Percentiles rank a stretch among this genome's conserved stretches.
Evolutionary conservation across 2,329 filamentous ascomycete genomes (phyloP).

Genomic region (Alternaria gaisen): DNA sequence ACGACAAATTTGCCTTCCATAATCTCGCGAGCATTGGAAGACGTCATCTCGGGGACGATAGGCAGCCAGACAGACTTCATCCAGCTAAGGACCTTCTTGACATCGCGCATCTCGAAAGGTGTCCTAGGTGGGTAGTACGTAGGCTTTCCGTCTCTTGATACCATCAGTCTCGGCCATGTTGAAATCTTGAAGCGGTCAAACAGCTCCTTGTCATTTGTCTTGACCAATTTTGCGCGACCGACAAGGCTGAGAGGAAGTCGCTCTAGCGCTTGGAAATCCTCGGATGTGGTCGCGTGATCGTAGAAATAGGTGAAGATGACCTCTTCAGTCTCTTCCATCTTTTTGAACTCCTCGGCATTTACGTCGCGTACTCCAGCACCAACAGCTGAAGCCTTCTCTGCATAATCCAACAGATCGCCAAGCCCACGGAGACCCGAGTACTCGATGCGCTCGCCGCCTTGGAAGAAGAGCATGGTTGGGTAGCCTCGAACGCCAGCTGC

Average conservation of each 20-base stretch:
- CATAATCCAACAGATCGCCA: constrained; percentile 87
- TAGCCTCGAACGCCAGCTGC: constrained; percentile 82
- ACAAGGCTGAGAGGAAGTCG: constrained; percentile 87
- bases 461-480: constrained; percentile 92
- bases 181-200: constrained; percentile 90
- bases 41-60: constrained; percentile 91
- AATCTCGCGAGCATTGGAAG: constrained; percentile 89
- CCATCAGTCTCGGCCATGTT: constrained; percentile 93
- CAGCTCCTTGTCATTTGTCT: constrained; percentile 80
- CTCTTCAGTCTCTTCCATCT: constrained; percentile 89
- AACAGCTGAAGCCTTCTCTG: constrained; percentile 83
- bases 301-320: constrained; percentile 99
- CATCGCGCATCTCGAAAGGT: constrained; percentile 91
- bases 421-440: constrained; percentile 91
- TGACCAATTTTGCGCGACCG: constrained; percentile 90
- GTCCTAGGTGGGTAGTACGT: constrained; percentile 89
- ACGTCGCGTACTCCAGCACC: constrained; percentile 82
- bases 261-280: constrained; percentile 90
- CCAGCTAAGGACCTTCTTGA: constrained; percentile 81
- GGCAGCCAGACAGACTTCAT: constrained; percentile 97
- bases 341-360: constrained; percentile 76
- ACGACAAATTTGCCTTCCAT: constrained; percentile 97
- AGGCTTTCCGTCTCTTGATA: constrained; percentile 86
- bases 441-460: constrained; percentile 88
- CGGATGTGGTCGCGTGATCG: constrained; percentile 89